phyloP scores from a whole-genome alignment of 257 asterid genomes.

The Gentiana dahurica region DNA sequence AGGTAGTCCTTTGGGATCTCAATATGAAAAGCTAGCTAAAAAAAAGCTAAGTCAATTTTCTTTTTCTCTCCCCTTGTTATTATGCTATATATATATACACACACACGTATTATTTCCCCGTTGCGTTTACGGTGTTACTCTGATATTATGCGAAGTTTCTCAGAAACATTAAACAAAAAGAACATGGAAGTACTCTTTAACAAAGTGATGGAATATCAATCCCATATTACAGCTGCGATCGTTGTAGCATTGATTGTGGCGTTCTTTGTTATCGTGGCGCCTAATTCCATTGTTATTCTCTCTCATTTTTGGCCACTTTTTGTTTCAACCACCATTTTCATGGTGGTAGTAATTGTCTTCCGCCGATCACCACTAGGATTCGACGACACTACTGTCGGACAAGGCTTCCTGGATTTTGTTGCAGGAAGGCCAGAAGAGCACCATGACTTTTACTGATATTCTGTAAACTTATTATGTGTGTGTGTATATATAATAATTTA shows the following conservation, averaged over 20 bases:
- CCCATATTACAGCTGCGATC: slow-evolving; percentile 17
- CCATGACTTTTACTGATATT: slow-evolving; percentile 11
- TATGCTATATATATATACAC: background rate
- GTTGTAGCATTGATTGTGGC: slow-evolving; percentile 16
- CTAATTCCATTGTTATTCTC: slow-evolving; percentile 20
- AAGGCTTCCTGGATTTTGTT: slow-evolving; percentile 32
- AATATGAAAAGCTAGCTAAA: slow-evolving; percentile 24
- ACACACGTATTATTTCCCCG: too few species aligned
- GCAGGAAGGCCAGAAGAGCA: slow-evolving; percentile 21
- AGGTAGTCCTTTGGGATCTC: slow-evolving; percentile 8
- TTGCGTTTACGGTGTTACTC: too few species aligned
- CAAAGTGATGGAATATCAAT: slow-evolving; percentile 24
- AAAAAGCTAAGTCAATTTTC: background rate
- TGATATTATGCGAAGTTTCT: background rate
- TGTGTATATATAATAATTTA: too few species aligned
- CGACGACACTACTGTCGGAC: slow-evolving; percentile 16
- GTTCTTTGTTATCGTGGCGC: slow-evolving; percentile 17
- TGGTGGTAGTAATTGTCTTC: slow-evolving; percentile 28
- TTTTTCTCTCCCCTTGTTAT: slow-evolving; percentile 2
- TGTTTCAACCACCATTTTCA: slow-evolving; percentile 34
- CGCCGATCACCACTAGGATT: slow-evolving; percentile 24
- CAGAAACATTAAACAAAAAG: slow-evolving; percentile 5
- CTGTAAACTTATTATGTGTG: too few species aligned
- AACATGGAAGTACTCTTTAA: slow-evolving; percentile 27
- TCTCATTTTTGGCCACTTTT: slow-evolving; percentile 51